phyloP scores from a whole-genome alignment of 495 filamentous ascomycete genomes.

The Glonium stellatum region DNA sequence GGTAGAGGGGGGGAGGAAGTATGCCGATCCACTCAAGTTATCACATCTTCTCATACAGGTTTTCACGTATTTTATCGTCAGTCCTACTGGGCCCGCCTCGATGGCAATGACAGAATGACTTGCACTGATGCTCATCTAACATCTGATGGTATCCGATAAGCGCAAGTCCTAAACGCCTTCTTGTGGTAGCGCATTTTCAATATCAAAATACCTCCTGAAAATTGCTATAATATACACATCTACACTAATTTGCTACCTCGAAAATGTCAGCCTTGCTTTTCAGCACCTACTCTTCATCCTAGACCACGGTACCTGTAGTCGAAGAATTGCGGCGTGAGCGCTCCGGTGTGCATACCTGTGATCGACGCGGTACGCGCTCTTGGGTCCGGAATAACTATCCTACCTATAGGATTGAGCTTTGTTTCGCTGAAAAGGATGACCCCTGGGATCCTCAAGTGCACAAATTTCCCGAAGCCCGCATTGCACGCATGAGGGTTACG shows the following conservation, averaged over 20 bases:
- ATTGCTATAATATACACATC: conserved; percentile 14
- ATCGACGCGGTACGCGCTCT: conserved; percentile 51
- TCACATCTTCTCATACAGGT: too few relatives aligned
- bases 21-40: too few relatives aligned
- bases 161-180: conserved; percentile 8
- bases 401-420: conserved; percentile 50
- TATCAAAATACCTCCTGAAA: conserved; percentile 14
- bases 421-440: conserved; percentile 42
- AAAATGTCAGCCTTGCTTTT: too few relatives aligned
- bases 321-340: conserved; percentile 51
- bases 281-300: too few relatives aligned
- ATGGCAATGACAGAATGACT: conserved; percentile 18
- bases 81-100: conserved; percentile 22
- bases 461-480: conserved; percentile 41
- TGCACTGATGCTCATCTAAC: conserved; percentile 30
- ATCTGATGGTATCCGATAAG: conserved; percentile 15
- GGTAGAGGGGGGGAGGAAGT: too few relatives aligned
- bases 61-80: background rate
- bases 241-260: conserved; percentile 19
- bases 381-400: conserved; percentile 54
- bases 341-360: conserved; percentile 69
- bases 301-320: background rate
- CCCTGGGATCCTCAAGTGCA: conserved; percentile 23
- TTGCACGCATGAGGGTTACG: conserved; percentile 44
- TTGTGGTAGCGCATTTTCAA: conserved; percentile 8